Percentiles rank a stretch among this genome's conserved stretches.
These are phyloP conservation scores for Aspergillus glaucus DNA, from an alignment of 2,329 filamentous ascomycete genomes.

Conservation along the genomic window DNA sequence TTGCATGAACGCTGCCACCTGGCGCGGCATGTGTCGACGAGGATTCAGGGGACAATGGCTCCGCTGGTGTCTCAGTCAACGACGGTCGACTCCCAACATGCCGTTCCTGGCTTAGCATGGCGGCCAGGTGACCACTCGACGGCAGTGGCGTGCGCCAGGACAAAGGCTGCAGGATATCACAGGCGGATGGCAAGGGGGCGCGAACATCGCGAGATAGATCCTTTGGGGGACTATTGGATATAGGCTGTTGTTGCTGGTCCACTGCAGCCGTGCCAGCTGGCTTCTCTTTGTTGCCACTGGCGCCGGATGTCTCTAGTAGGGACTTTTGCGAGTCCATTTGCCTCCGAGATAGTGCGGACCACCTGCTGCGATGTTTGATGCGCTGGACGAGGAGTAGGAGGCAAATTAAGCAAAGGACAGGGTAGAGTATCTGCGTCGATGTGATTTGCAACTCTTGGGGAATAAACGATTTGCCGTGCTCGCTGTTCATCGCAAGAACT, in stretches of 20 bases:
- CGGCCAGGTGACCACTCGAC: slow-evolving; percentile 18
- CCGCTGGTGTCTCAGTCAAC: background rate
- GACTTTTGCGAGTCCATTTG: slow-evolving; percentile 14
- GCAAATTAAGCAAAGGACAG: slow-evolving; percentile 11
- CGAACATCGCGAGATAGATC: background rate
- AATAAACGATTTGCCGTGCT: background rate
- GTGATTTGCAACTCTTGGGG: background rate
- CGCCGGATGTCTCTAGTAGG: slow-evolving; percentile 10
- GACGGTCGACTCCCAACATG: slow-evolving; percentile 2
- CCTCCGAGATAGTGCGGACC: slow-evolving; percentile 7
- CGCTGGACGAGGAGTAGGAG: slow-evolving; percentile 12
- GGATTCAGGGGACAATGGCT: background rate
- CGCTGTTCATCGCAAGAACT: background rate
- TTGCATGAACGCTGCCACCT: background rate
- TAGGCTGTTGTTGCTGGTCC: slow-evolving; percentile 5
- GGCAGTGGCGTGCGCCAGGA: slow-evolving; percentile 16
- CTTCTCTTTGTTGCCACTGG: slow-evolving; percentile 8
- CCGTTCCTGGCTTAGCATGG: slow-evolving; percentile 11
- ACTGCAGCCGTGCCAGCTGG: slow-evolving; percentile 4
- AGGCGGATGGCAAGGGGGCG: slow-evolving; percentile 14
- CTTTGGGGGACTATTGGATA: background rate
- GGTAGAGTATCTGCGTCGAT: slow-evolving; percentile 4
- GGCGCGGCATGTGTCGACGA: background rate
- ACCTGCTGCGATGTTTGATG: slow-evolving; percentile 11
- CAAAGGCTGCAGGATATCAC: slow-evolving; percentile 20